phyloP scores from a whole-genome alignment of 352 stramenopile species.

The Globisporangium perplexum region DNA sequence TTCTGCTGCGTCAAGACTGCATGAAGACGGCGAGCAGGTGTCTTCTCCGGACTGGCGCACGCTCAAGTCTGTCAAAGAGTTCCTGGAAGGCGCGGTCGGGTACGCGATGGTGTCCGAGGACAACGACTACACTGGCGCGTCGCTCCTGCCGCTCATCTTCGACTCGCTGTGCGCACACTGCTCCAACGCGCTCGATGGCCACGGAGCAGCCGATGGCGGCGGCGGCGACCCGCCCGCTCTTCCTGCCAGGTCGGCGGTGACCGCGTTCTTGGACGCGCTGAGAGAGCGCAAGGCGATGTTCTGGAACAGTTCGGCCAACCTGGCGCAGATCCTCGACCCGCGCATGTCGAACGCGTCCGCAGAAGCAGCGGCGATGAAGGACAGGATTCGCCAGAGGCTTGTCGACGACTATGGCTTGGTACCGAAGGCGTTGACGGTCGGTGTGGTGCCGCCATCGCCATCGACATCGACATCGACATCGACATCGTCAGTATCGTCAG shows the following conservation, averaged over 20 bases:
- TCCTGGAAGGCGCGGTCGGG: constrained; percentile 1
- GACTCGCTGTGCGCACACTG: constrained; percentile 13
- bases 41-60: constrained; percentile 5
- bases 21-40: not conserved
- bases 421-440: not conserved
- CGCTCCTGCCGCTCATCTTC: constrained; percentile 11
- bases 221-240: not conserved
- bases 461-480: not conserved
- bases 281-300: constrained; percentile 1
- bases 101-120: constrained; percentile 2
- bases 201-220: not conserved
- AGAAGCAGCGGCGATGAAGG: constrained; percentile 5
- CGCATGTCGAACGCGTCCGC: constrained; percentile 8
- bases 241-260: not conserved
- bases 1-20: too few relatives aligned
- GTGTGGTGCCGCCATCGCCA: not conserved
- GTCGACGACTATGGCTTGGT: not conserved
- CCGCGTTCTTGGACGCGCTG: not conserved
- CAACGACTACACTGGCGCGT: constrained; percentile 6
- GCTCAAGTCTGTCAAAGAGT: constrained; percentile 9
- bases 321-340: constrained; percentile 12
- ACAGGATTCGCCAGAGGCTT: not conserved
- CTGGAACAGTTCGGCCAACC: constrained; percentile 7
- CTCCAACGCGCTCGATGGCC: not conserved
- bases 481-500: too few relatives aligned